A percentile compares a stretch with the other conserved stretches of the same genome.
Evolutionary conservation across 768 basidiomycete genomes (phyloP).

Genomic region (Amanita thiersii): DNA sequence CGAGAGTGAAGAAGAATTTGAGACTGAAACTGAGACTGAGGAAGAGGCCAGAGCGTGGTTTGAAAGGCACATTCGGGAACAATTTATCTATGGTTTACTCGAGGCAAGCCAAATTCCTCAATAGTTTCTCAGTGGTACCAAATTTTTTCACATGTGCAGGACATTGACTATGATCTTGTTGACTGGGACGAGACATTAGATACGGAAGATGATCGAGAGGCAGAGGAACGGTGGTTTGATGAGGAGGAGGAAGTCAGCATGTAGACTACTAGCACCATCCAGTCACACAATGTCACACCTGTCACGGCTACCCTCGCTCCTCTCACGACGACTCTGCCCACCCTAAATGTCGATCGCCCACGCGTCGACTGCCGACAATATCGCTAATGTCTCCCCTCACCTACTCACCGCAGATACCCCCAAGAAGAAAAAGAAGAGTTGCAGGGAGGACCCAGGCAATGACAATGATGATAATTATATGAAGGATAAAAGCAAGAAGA

Average conservation of each 20-base stretch:
- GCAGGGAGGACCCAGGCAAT: constrained; percentile 18
- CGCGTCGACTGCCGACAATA: constrained; percentile 14
- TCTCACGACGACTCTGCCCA: constrained; percentile 23
- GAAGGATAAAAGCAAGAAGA: constrained; percentile 28
- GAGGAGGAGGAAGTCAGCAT: constrained; percentile 40
- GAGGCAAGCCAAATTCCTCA: constrained; percentile 38
- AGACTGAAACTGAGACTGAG: constrained; percentile 31
- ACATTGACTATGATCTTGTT: constrained; percentile 58
- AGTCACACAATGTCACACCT: constrained; percentile 6
- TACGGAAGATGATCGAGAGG: constrained; percentile 46
- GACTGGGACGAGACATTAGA: constrained; percentile 76
- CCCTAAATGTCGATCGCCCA: constrained; percentile 31
- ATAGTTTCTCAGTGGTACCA: background rate
- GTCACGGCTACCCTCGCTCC: constrained; percentile 1
- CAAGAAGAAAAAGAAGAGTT: constrained; percentile 29
- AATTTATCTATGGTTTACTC: constrained; percentile 68
- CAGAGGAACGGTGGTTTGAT: constrained; percentile 70
- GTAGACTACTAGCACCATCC: too few species aligned
- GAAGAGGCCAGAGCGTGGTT: constrained; percentile 46
- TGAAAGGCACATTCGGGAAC: constrained; percentile 54
- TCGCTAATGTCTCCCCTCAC: constrained; percentile 13
- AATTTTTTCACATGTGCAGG: constrained; percentile 26
- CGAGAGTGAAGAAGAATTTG: constrained; percentile 33
- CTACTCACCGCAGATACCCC: constrained; percentile 11
- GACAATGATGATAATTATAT: constrained; percentile 11